Base-by-base conservation (phyloP, 495 filamentous ascomycete species). In the Penicillium longicatenatum region DNA sequence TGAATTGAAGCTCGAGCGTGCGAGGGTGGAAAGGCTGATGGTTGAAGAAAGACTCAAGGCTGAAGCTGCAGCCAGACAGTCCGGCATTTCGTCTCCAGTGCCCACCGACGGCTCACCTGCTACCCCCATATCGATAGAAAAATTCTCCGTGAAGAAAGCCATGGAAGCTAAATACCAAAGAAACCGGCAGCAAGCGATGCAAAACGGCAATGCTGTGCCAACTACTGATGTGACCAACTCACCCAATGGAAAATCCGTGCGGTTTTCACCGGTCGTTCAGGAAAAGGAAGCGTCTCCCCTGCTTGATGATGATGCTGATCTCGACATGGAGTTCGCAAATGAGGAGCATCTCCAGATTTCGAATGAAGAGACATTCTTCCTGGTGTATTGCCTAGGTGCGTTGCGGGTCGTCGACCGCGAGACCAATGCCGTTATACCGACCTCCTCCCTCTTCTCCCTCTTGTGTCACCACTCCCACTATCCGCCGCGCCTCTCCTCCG, bases 281-380 rank as follows among this genome's bases (percentile, higher is more conserved):
- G 81, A 83, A 14, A 83, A 78, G 21, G 81, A 82, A 16, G 82
- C 82, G 37, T 75, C 82, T 7, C 75, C 75, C 30, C 22, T 41
- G 9, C 1, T 60, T 22, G 33, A 57, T n/a, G 52, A 65, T 8
- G 63, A 66, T 6, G 58, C 63, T 74, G 75, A 57, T 65, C 72
- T 29, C 48, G 68, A 67, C 43, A 14, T 56, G 14, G 59, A 66
- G 0, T 75, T 96, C 41, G 62, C 80, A 46, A 86, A 97, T 66
- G 84, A 92, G 74, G 94, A 99, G 60, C 92, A 96, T 65, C 86
- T 96, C 30, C 94, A 99, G 66, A 78, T 98, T 19, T 89, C 87
- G 8, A 82, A 86, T 3, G 93, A 97, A 67, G 94, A 99, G 75
- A 86, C 91, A 3, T 95, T 98, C 74, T 99, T 97, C 74, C 82